A percentile compares a stretch with the other conserved stretches of the same genome.
Conservation (phyloP, 202 grass and related monocot genomes). For the Carex arenaria region DNA sequence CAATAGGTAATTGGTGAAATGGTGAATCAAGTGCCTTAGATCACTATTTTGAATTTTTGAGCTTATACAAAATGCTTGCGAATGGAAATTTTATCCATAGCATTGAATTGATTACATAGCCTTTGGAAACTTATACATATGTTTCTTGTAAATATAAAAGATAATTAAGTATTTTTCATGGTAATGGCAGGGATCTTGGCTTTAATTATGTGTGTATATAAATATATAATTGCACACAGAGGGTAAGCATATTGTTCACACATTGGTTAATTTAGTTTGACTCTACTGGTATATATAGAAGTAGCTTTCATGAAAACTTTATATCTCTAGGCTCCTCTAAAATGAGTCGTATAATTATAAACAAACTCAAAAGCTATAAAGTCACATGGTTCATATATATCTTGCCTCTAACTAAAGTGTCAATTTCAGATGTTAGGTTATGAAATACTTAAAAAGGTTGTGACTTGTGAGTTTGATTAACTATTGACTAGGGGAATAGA, state of each 20-base stretch:
- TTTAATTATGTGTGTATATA: not conserved
- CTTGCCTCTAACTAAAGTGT: not conserved
- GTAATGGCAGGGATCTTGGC: not conserved
- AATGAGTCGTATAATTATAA: conserved; percentile 17
- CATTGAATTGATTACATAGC: too few species aligned
- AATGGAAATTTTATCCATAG: too few species aligned
- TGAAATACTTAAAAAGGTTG: not conserved
- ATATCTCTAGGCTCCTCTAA: not conserved
- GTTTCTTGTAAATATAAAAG: too few species aligned
- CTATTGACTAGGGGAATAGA: not conserved
- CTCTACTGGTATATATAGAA: not conserved
- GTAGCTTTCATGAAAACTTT: conserved; percentile 10
- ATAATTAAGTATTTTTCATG: too few species aligned
- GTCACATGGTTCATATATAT: not conserved
- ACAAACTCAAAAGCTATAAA: not conserved
- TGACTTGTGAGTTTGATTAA: not conserved
- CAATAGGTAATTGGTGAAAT: not conserved
- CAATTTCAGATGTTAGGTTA: not conserved
- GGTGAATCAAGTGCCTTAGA: too few species aligned
- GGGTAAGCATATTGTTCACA: not conserved
- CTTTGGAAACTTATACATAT: too few species aligned
- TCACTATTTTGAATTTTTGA: too few species aligned
- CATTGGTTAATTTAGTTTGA: not conserved
- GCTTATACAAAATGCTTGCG: too few species aligned
- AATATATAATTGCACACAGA: not conserved